A percentile compares a stretch with the other conserved stretches of the same genome.
These are phyloP conservation scores for Kokia cookei DNA, from an alignment of 441 rosid species.

Conservation along the genomic window DNA sequence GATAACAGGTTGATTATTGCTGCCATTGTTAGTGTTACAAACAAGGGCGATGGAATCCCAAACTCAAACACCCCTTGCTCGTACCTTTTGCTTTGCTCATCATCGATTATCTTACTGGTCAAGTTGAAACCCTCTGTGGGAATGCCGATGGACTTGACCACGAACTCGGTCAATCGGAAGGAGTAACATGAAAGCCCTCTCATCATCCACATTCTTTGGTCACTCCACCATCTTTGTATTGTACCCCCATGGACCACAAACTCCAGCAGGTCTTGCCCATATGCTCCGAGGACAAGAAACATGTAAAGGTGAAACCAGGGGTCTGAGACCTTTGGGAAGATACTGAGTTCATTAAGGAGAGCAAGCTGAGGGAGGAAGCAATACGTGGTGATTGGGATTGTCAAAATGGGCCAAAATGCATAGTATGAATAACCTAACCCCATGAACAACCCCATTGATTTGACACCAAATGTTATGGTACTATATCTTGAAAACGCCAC, in stretches of 20 bases:
- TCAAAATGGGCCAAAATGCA: slow-evolving; percentile 40
- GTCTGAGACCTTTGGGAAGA: slow-evolving; percentile 58
- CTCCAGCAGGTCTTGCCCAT: slow-evolving; percentile 42
- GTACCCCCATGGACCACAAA: slow-evolving; percentile 38
- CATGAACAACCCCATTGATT: slow-evolving; percentile 31
- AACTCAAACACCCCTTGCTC: slow-evolving; percentile 44
- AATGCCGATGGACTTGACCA: slow-evolving; percentile 35
- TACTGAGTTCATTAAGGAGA: slow-evolving; percentile 33
- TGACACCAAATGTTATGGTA: slow-evolving; percentile 36
- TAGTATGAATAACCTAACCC: slow-evolving; percentile 33
- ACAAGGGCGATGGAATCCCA: slow-evolving; percentile 41
- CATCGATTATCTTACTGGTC: slow-evolving; percentile 40
- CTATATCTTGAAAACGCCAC: slow-evolving; percentile 37
- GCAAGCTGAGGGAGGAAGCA: slow-evolving; percentile 60
- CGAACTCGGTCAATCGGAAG: slow-evolving; percentile 39
- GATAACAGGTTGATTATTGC: slow-evolving; percentile 38
- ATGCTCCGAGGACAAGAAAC: slow-evolving; percentile 55
- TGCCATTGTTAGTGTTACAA: slow-evolving; percentile 26
- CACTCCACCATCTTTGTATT: slow-evolving; percentile 59
- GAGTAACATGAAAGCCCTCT: slow-evolving; percentile 40
- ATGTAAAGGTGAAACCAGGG: slow-evolving; percentile 48
- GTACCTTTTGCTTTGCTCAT: slow-evolving; percentile 44
- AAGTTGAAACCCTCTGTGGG: slow-evolving; percentile 35
- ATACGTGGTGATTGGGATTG: slow-evolving; percentile 41
- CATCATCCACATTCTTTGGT: slow-evolving; percentile 57